Base-by-base conservation (phyloP, 140 eudicot species). In the Bidens hawaiensis region DNA sequence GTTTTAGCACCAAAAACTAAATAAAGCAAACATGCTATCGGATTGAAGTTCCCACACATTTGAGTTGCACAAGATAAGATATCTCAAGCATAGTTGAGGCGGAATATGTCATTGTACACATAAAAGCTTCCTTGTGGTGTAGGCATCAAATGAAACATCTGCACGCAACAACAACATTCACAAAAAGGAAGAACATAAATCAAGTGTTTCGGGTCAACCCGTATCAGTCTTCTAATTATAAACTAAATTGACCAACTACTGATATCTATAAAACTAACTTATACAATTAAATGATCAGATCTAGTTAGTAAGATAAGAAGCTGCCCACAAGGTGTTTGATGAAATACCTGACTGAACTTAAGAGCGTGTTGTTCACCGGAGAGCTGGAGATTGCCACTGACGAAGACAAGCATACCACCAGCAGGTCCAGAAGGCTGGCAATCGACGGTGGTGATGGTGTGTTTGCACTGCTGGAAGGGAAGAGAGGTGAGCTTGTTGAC, bases 381-480 rank as follows among this genome's bases (percentile, higher is more conserved):
- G 2, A 88, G 87, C 60, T 84, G 86, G 23, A 88, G 94, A 66
- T 76, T 81, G 16, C 96, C 96, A 36, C 85, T 67, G 50, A 84
- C 89, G 16, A 88, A 84, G 22, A 88, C 96, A 10, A 88, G 77
- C 84, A 88, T 73, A 8, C 83, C 94, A 1, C 86, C 86, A 70
- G 85, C 80, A 4, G 94, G 82, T 4, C 96, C 96, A 12, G 94
- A 84, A 5, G 96, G 96, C 78, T 88, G 96, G 71, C 89, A 88
- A 75, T 88, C 96, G 23, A 75, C 81, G 83, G 96, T 88, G 69
- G 85, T 45, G 77, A 88, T 79, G 23, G 54, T 68, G 28, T 88
- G 96, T 64, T 84, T 68, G 75, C 90, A 88, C 80, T 84, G 94
- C 80, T 81, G 79, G 65, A 88, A 88, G 2, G 87, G 90, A 26